phyloP scores from a whole-genome alignment of 768 basidiomycete genomes.

The Suillus ampliporus region DNA sequence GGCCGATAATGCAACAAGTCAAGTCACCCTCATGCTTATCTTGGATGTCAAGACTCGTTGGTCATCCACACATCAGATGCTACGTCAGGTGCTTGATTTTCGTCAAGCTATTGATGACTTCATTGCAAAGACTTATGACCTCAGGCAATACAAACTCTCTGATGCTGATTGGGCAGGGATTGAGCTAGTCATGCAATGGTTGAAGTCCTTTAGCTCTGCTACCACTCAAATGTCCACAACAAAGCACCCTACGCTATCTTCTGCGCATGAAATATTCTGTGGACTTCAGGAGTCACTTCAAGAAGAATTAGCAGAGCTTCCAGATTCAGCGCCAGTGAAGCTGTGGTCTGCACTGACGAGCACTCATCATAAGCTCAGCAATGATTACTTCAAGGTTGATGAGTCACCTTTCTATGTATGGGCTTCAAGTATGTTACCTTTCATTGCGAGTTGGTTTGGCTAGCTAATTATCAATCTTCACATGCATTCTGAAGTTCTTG shows the following conservation, averaged over 20 bases:
- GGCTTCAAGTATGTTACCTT: not conserved
- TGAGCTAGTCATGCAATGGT: not conserved
- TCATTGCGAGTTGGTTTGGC: not conserved
- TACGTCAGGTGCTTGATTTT: conserved; percentile 13
- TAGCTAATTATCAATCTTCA: not conserved
- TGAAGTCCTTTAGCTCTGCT: not conserved
- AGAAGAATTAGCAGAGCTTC: not conserved
- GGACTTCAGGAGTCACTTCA: not conserved
- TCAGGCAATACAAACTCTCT: not conserved
- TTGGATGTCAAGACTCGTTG: conserved; percentile 44
- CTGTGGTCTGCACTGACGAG: not conserved
- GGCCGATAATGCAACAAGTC: not conserved
- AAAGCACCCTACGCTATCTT: not conserved
- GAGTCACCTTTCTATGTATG: not conserved
- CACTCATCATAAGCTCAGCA: no score
- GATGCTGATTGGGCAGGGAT: not conserved
- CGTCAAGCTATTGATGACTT: not conserved
- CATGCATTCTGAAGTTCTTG: not conserved
- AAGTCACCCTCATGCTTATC: not conserved
- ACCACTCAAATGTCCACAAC: not conserved
- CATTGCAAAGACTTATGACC: not conserved
- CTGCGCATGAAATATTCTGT: not conserved
- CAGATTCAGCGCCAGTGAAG: not conserved
- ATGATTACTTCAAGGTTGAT: not conserved
- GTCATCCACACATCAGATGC: conserved; percentile 47